Conservation (phyloP, 2,329 filamentous ascomycete species). For the Fusarium sp. region DNA sequence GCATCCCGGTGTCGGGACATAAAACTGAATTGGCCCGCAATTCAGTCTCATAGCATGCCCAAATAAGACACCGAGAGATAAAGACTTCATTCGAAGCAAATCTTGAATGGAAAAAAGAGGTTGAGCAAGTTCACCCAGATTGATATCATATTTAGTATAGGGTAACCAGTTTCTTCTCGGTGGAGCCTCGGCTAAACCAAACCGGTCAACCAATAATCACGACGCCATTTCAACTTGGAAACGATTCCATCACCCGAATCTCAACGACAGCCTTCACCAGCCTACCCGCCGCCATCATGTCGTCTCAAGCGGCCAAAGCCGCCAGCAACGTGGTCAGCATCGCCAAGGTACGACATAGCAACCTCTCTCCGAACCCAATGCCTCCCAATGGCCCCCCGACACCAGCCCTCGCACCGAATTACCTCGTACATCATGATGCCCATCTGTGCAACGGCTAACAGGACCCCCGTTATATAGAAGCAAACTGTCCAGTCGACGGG, state of each 20-base stretch:
- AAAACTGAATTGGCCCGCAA: too few species aligned
- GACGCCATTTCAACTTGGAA: conserved; percentile 51
- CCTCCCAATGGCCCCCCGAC: conserved; percentile 40
- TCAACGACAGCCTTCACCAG: conserved; percentile 45
- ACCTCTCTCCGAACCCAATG: conserved; percentile 24
- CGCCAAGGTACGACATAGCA: conserved; percentile 66
- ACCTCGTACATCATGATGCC: conserved; percentile 33
- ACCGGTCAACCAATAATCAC: conserved; percentile 48
- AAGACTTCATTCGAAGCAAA: too few species aligned
- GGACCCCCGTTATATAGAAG: conserved; percentile 74
- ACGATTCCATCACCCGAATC: conserved; percentile 48
- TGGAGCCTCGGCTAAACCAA: conserved; percentile 49
- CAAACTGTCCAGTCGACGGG: conserved; percentile 93
- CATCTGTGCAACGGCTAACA: conserved; percentile 32
- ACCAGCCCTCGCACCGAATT: conserved; percentile 28
- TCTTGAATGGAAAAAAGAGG: background rate
- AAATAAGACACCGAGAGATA: background rate
- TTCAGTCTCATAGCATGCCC: too few species aligned
- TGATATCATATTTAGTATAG: conserved; percentile 10
- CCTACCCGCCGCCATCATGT: conserved; percentile 65
- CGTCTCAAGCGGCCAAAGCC: conserved; percentile 72
- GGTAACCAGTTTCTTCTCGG: conserved; percentile 39
- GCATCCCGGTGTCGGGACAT: too few species aligned
- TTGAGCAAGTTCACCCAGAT: background rate
- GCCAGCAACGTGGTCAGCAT: conserved; percentile 70